These are phyloP conservation scores for Jaminaea rosea DNA, from an alignment of 1,284 basidiomycete species.

Conservation along the genomic window DNA sequence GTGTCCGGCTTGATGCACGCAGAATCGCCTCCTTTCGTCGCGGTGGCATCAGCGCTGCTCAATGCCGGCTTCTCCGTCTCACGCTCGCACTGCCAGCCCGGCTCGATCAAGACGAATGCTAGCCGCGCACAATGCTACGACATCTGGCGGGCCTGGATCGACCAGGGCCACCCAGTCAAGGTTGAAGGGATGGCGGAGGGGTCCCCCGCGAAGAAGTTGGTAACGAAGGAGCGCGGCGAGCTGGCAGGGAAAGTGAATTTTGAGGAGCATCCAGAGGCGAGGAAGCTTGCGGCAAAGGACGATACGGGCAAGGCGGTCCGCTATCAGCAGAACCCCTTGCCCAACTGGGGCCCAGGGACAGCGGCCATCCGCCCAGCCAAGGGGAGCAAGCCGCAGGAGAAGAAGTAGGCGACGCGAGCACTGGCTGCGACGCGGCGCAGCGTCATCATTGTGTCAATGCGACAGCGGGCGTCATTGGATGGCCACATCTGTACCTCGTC, in stretches of 20 bases:
- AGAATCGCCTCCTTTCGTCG: constrained; percentile 19
- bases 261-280: constrained; percentile 15
- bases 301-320: constrained; percentile 46
- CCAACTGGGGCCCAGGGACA: constrained; percentile 75
- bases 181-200: constrained; percentile 55
- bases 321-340: constrained; percentile 82
- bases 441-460: too few relatives aligned
- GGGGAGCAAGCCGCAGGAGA: too few relatives aligned
- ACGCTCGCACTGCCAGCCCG: constrained; percentile 76
- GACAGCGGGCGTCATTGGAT: too few relatives aligned
- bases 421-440: too few relatives aligned
- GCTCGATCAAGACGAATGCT: constrained; percentile 84
- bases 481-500: too few relatives aligned
- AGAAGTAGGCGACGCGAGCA: too few relatives aligned
- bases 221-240: constrained; percentile 57
- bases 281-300: constrained; percentile 13
- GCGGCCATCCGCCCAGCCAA: too few relatives aligned
- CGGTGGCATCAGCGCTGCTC: constrained; percentile 62
- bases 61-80: constrained; percentile 76
- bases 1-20: constrained; percentile 75
- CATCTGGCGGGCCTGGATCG: constrained; percentile 70
- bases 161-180: constrained; percentile 62
- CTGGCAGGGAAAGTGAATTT: constrained; percentile 14
- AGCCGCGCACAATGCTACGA: constrained; percentile 67
- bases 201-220: constrained; percentile 60